A percentile compares a stretch with the other conserved stretches of the same genome.
Conservation (phyloP, 768 basidiomycete genomes). For the Pleurotus ostreatus region DNA sequence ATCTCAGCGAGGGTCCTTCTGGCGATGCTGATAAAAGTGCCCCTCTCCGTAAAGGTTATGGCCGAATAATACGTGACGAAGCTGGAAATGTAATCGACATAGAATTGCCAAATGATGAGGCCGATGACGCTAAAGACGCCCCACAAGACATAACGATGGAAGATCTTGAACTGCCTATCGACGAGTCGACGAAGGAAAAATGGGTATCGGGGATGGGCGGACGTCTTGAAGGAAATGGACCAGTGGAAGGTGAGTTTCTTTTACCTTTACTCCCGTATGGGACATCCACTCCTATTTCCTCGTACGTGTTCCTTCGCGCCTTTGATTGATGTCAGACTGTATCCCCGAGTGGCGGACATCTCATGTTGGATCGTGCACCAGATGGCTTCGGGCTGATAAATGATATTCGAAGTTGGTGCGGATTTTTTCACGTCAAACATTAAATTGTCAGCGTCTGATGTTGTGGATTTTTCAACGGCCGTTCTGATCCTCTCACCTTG, state of each 20-base stretch:
- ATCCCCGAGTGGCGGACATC: background rate
- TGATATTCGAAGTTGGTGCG: background rate
- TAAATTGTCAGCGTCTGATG: background rate
- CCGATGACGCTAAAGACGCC: slow-evolving; percentile 18
- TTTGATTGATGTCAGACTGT: background rate
- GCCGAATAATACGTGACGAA: slow-evolving; percentile 78
- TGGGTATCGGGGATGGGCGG: slow-evolving; percentile 38
- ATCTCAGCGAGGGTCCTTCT: slow-evolving; percentile 10
- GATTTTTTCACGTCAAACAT: slow-evolving; percentile 3
- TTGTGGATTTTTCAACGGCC: background rate
- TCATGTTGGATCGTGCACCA: background rate
- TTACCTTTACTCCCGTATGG: slow-evolving; percentile 11
- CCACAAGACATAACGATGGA: slow-evolving; percentile 36
- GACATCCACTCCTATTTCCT: slow-evolving; percentile 5
- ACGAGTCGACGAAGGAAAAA: slow-evolving; percentile 24
- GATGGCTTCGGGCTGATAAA: background rate
- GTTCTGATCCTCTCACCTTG: slow-evolving; percentile 7
- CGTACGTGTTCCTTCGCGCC: slow-evolving; percentile 7
- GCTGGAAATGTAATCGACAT: slow-evolving; percentile 71
- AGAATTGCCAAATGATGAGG: slow-evolving; percentile 57
- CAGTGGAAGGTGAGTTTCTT: slow-evolving; percentile 30
- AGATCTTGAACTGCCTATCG: slow-evolving; percentile 31
- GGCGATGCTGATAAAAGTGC: slow-evolving; percentile 12
- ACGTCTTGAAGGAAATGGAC: slow-evolving; percentile 12
- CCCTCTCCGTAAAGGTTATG: slow-evolving; percentile 60